Evolutionary conservation across 169 alveolate genomes (phyloP).

Genomic region (Nephromyces sp.): DNA sequence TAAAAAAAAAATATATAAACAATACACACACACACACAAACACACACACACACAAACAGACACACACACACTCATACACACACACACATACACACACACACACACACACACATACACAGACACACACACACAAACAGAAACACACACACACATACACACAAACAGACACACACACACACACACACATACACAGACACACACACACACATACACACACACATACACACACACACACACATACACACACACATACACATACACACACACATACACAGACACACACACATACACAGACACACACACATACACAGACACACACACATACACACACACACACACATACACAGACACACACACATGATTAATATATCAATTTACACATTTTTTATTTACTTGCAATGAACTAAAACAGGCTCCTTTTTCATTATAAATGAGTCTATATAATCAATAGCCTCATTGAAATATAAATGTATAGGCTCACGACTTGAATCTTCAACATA

Average conservation of each 20-base stretch:
- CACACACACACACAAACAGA: too few species aligned
- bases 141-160: too few species aligned
- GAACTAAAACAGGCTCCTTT: conserved; percentile 39
- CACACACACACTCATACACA: too few species aligned
- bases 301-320: too few species aligned
- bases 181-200: background rate
- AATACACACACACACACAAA: too few species aligned
- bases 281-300: too few species aligned
- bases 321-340: too few species aligned
- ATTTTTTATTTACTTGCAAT: conserved; percentile 35
- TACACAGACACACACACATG: too few species aligned
- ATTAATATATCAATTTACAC: background rate
- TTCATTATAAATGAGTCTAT: conserved; percentile 25
- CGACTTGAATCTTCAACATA: conserved; percentile 43
- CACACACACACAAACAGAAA: too few species aligned
- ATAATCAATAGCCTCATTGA: conserved; percentile 38
- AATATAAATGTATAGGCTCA: conserved; percentile 40
- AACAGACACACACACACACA: too few species aligned
- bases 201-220: background rate
- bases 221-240: background rate
- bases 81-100: too few species aligned
- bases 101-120: background rate
- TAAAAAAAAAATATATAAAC: background rate
- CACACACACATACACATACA: conserved; percentile 2
- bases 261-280: background rate